These are phyloP conservation scores for Fusarium mangiferae DNA, from an alignment of 2,329 filamentous ascomycete species.

Conservation along the genomic window DNA sequence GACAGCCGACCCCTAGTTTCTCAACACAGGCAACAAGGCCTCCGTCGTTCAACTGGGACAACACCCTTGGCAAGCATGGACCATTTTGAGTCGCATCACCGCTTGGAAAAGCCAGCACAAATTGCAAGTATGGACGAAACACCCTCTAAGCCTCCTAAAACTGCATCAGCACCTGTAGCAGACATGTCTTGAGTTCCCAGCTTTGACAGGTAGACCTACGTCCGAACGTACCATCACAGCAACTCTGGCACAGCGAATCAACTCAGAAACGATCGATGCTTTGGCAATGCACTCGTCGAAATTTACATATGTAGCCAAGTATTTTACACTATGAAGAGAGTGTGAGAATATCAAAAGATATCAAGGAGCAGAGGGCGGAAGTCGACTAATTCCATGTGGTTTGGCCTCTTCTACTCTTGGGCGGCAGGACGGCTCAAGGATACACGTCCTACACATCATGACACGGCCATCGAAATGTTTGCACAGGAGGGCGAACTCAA, in stretches of 20 bases:
- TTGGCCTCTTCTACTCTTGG: not conserved
- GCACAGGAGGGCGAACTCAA: not conserved
- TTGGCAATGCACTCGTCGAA: conserved; percentile 37
- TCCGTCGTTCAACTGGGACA: conserved; percentile 14
- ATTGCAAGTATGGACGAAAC: not conserved
- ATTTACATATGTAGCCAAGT: conserved; percentile 37
- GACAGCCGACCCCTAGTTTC: not conserved
- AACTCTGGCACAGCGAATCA: conserved; percentile 4
- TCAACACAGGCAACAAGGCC: conserved; percentile 22
- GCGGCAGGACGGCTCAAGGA: not conserved
- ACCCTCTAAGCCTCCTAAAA: conserved; percentile 2
- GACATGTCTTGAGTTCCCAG: conserved; percentile 29
- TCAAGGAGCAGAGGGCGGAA: not conserved
- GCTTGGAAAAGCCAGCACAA: not conserved
- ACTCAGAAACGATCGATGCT: conserved; percentile 34
- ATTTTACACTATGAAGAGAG: conserved; percentile 39
- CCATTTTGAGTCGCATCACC: not conserved
- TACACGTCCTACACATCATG: not conserved
- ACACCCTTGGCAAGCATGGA: conserved; percentile 6
- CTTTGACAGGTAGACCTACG: conserved; percentile 38
- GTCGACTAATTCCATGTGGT: not conserved
- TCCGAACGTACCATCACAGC: conserved; percentile 41
- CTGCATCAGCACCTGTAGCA: conserved; percentile 5
- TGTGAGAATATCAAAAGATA: conserved; percentile 15
- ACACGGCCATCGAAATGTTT: conserved; percentile 10